Base-by-base conservation (phyloP, 306 rosid genomes). In the Cucurbita argyrosperma region DNA sequence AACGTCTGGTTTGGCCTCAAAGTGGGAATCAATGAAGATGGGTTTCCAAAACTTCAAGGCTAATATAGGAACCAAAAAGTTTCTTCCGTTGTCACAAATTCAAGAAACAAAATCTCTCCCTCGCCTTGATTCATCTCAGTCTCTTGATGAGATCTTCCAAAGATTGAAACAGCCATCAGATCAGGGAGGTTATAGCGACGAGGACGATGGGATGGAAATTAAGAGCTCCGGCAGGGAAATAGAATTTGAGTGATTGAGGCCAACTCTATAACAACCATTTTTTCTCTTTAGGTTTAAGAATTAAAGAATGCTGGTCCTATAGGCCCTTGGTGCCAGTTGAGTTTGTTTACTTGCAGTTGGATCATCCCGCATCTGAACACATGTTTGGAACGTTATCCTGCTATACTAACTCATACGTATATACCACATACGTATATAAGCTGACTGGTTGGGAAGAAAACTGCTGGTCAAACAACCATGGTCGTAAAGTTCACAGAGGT, bases 91-190 rank as follows among this genome's bases (percentile, higher is more conserved):
- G 58, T 88, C 83, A 70, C 92, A 93, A 84, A 77, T 71, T 26
- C 90, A 81, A 75, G 95, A 84, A 67, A 76, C 65, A 76, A 71
- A 61, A 66, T 46, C 79, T 14, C 73, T 85, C n/a, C 51, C 94
- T 51, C 90, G 76, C 42, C 85, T 4, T 78, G 80, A 93, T 73
- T 94, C 97, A 1, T 82, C 92, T 0, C 92, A 90, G 81, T 88
- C 99, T 64, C 99, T 94, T 6, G 99, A 94, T 71, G 96, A 91
- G 72, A 89, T 94, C 81, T 91, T 94, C 77, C 99, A 91, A 82
- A 85, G 95, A 87, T 82, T 91, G 82, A 90, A 88, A 52, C 88
- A 79, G 67, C 96, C 96, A 38, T 85, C 95, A 21, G 88, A 82
- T 51, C 87, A 69, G 61, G 82, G 43, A 65, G 75, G 62, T 78